phyloP scores from a whole-genome alignment of 2,329 filamentous ascomycete species.

The Iodosphaeria phyllophila region DNA sequence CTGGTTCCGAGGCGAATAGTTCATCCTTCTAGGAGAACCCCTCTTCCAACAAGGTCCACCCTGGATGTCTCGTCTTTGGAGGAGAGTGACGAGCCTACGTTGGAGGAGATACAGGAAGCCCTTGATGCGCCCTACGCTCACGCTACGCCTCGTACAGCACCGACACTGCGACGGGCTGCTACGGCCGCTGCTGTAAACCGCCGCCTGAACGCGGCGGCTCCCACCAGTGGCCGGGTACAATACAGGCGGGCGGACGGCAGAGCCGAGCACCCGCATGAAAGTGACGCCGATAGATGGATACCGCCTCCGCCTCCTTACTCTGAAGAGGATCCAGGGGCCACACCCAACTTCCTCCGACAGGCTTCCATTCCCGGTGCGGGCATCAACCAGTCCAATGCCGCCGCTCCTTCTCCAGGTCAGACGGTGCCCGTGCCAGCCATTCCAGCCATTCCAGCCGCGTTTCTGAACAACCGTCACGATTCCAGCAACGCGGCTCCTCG shows the following conservation, averaged over 20 bases:
- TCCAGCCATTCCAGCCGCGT: too few species aligned
- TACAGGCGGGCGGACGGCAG: conserved; percentile 53
- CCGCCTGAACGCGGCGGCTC: conserved; percentile 39
- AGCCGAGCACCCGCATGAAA: conserved; percentile 63
- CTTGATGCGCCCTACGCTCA: conserved; percentile 58
- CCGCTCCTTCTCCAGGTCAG: too few species aligned
- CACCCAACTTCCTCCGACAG: conserved; percentile 36
- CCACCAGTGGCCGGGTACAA: conserved; percentile 33
- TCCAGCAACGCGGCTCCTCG: too few species aligned
- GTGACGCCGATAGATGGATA: conserved; percentile 77
- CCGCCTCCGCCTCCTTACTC: conserved; percentile 70
- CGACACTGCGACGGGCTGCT: conserved; percentile 53
- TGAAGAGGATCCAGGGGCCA: conserved; percentile 38
- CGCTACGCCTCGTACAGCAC: conserved; percentile 49
- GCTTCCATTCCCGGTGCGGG: conserved; percentile 19
- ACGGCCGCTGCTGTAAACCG: conserved; percentile 61
- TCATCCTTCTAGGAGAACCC: conserved; percentile 10
- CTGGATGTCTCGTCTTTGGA: conserved; percentile 9
- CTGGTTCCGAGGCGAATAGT: conserved; percentile 15
- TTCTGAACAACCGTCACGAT: too few species aligned
- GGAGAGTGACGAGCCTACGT: conserved; percentile 24
- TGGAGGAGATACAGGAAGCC: conserved; percentile 38
- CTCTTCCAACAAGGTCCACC: conserved; percentile 10
- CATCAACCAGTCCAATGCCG: conserved; percentile 5
- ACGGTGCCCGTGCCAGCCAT: too few species aligned